Conservation (phyloP, 2,329 filamentous ascomycete genomes). For the Sporothrix schenckii region DNA sequence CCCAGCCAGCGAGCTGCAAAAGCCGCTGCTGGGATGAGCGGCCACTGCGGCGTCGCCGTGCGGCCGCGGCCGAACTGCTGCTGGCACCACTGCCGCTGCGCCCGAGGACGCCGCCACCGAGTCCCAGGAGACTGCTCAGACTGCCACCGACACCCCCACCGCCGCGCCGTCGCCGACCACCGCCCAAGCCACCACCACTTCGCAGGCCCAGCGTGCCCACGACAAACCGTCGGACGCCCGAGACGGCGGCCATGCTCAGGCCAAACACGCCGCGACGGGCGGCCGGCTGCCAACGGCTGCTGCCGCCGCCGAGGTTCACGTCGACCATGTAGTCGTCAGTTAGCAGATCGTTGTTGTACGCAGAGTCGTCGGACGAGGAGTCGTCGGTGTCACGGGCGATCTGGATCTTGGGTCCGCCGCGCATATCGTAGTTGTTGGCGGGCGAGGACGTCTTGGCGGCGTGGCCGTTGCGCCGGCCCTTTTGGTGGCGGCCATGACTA, state of each 20-base stretch:
- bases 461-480: constrained; percentile 16
- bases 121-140: constrained; percentile 7
- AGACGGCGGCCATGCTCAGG: constrained; percentile 1
- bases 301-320: constrained; percentile 11
- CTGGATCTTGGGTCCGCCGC: constrained; percentile 34
- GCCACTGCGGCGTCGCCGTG: constrained; percentile 48
- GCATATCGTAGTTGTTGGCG: constrained; percentile 25
- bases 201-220: constrained; percentile 21
- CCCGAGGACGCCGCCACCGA: constrained; percentile 36
- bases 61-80: constrained; percentile 35
- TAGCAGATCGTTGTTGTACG: constrained; percentile 24
- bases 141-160: constrained; percentile 8
- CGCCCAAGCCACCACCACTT: constrained; percentile 33
- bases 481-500: constrained; percentile 12
- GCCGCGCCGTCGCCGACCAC: constrained; percentile 38
- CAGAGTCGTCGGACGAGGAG: constrained; percentile 25
- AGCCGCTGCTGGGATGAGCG: not conserved
- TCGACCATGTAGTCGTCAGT: constrained; percentile 27
- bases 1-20: constrained; percentile 50
- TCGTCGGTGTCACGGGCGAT: constrained; percentile 34
- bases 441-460: not conserved
- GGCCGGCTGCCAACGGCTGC: constrained; percentile 34
- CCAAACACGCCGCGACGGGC: constrained; percentile 29
- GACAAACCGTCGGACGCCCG: constrained; percentile 2
- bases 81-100: constrained; percentile 19